These are phyloP conservation scores for Clarireedia homoeocarpa DNA, from an alignment of 2,329 filamentous ascomycete species.

Conservation along the genomic window DNA sequence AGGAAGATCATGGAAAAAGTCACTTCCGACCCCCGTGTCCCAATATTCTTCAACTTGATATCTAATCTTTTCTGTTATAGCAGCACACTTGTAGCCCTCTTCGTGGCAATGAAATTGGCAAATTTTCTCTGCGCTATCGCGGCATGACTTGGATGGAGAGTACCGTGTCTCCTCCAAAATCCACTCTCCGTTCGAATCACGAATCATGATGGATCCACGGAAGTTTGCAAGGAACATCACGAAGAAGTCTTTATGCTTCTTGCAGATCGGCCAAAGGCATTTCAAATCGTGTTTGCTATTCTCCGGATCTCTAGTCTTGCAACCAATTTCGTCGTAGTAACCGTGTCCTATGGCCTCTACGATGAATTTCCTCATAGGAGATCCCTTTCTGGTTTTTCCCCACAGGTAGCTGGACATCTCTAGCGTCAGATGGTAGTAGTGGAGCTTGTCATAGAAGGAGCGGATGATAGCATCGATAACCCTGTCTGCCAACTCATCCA, in stretches of 20 bases:
- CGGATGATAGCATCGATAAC: slow-evolving; percentile 6
- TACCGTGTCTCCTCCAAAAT: not conserved
- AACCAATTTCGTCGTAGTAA: not conserved
- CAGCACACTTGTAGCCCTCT: not conserved
- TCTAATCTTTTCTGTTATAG: not conserved
- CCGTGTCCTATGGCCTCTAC: not conserved
- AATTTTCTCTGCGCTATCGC: not conserved
- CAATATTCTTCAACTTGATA: not conserved
- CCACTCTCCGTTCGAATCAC: not conserved
- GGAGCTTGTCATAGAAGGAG: not conserved
- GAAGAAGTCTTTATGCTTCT: not conserved
- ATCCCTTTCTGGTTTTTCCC: not conserved
- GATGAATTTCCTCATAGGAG: not conserved
- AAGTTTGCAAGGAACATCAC: not conserved
- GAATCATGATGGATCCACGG: no score
- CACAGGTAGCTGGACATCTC: not conserved
- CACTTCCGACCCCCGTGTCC: not conserved
- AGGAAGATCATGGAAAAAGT: not conserved
- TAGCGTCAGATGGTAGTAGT: not conserved
- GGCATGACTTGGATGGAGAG: not conserved
- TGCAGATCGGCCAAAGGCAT: not conserved
- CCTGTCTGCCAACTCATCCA: not conserved
- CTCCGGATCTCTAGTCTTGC: no score
- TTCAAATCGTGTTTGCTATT: not conserved
- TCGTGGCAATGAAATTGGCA: not conserved